Base-by-base conservation (phyloP, 192 early-diverging fungal species). In the Coemansia sp. region DNA sequence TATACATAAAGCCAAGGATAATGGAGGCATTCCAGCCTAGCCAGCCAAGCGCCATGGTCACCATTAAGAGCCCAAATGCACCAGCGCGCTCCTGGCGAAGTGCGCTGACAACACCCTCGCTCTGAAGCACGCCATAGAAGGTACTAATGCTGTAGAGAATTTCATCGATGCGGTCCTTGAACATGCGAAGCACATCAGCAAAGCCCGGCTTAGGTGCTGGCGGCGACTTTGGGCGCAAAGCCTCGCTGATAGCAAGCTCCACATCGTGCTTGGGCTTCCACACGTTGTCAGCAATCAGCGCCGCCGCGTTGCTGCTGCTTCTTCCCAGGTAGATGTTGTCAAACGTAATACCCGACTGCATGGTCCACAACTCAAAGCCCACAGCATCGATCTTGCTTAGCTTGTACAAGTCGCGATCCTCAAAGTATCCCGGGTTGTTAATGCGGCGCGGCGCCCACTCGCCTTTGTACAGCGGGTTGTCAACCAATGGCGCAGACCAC, bases 331-430 rank as follows among this genome's bases (percentile, higher is more conserved):
- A 95, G 64, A 97, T 92, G 80, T 96, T 97, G 86, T 97, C 92
- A 68, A 97, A 96, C 27, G 91, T 83, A 64, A 95, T 94, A 33
- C 87, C 85, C 65, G 91, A 81, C 83, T 95, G 93, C 92, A 97
- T 96, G 49, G 92, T 94, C 95, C 95, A 97, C 68, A 97, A 81
- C 81, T 97, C 95, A 69, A 96, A 95, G 11, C 95, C 95, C 68
- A 95, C 84, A 36, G 90, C 94, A 65, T 65, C 86, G 66, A 97
- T 95, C 69, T 88, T 88, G 43, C 88, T 88, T 65, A 96, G 90
- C 81, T 92, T 91, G 74, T 90, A 88, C 22, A 91, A 91, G 47
- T 79, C 74, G 62, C 81, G 76, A 72, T 97, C 95, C 74, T 95
- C 93, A 78, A 90, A 95, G 76, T 86, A 97, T 36, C 82, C 81